Conservation (phyloP, 164 flowering plant species). For the Sextonia rubra region DNA sequence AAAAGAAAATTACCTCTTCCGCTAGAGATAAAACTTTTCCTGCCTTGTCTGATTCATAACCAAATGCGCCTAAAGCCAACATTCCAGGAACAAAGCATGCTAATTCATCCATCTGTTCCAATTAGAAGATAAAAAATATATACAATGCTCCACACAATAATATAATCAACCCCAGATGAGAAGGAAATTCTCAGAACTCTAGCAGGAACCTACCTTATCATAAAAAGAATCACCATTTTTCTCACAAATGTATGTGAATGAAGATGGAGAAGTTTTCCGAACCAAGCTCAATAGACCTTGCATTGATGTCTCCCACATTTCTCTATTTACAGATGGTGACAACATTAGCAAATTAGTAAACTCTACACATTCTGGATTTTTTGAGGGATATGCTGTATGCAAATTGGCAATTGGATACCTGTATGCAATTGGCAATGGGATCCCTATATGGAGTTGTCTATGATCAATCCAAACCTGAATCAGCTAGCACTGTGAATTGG, state of each 20-base stretch:
- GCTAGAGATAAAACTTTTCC: constrained; percentile 73
- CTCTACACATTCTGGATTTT: neutral
- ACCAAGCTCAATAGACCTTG: constrained; percentile 75
- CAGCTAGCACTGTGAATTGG: too few species aligned
- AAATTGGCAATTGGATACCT: too few species aligned
- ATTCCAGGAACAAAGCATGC: constrained; percentile 99
- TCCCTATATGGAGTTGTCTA: too few species aligned
- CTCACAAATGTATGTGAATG: constrained; percentile 88
- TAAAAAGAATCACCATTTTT: constrained; percentile 60
- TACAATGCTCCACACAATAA: neutral
- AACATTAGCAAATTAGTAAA: neutral
- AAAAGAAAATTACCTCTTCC: constrained; percentile 63
- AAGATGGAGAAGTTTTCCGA: constrained; percentile 76
- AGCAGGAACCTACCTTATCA: constrained; percentile 59
- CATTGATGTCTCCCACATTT: constrained; percentile 99
- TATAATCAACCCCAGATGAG: neutral
- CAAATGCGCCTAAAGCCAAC: constrained; percentile 90
- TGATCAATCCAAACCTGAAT: too few species aligned
- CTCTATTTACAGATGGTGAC: constrained; percentile 34
- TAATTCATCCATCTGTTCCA: constrained; percentile 97
- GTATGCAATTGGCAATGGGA: too few species aligned
- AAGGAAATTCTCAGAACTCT: neutral
- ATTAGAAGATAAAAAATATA: constrained; percentile 1
- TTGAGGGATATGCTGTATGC: too few species aligned
- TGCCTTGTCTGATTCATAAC: constrained; percentile 70